Evolutionary conservation across 73 alveolate species (phyloP).

Genomic region (Stentor coeruleus): DNA sequence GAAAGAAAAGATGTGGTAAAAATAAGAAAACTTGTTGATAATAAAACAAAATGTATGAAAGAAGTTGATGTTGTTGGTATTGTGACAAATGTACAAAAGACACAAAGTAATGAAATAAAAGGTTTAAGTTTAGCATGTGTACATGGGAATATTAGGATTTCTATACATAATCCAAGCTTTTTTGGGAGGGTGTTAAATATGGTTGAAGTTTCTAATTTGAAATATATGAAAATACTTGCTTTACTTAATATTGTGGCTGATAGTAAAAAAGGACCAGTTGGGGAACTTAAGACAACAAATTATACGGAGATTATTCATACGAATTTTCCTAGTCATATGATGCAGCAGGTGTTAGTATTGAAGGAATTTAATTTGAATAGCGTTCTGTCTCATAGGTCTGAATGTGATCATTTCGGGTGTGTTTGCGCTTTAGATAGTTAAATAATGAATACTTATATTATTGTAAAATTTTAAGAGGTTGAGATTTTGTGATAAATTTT

Average conservation of each 20-base stretch:
- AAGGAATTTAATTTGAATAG: neutral
- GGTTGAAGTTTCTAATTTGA: neutral
- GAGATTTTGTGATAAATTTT: no score
- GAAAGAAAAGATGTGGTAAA: constrained; percentile 17
- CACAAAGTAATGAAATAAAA: neutral
- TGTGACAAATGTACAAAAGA: neutral
- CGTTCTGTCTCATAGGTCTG: neutral
- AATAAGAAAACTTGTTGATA: neutral
- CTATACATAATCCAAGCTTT: neutral
- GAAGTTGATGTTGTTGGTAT: constrained; percentile 16
- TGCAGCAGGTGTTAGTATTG: neutral
- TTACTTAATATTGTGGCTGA: neutral
- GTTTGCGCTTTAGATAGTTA: constrained; percentile 13
- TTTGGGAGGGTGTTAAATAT: neutral
- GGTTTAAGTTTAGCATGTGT: neutral
- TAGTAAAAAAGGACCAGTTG: neutral
- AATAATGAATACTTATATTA: no score
- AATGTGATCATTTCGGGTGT: constrained; percentile 24
- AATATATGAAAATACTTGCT: neutral
- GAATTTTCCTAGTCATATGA: constrained; percentile 1
- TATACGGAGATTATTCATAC: neutral
- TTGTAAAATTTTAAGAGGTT: no score
- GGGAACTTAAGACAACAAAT: neutral
- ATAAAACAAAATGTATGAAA: neutral
- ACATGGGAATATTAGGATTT: neutral